These are phyloP conservation scores for Chlamydomonas sp. DNA, from an alignment of 139 green algal species.

Conservation along the genomic window DNA sequence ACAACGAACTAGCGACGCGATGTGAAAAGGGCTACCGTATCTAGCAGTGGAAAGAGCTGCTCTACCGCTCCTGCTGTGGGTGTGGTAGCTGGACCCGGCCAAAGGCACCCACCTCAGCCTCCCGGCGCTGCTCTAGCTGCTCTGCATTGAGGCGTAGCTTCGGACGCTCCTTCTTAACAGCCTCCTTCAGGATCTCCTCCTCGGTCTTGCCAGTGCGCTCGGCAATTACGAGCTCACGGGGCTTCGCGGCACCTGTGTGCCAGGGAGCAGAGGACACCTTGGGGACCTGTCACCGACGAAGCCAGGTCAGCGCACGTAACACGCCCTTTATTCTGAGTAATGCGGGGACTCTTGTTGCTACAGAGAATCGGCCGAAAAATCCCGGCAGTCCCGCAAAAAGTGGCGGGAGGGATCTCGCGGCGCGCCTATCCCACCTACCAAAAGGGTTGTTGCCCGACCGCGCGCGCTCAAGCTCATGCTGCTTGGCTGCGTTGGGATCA, in stretches of 20 bases:
- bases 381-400: background rate
- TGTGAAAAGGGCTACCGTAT: too few species aligned
- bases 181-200: conserved; percentile 79
- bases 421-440: conserved; percentile 28
- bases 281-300: background rate
- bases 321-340: background rate
- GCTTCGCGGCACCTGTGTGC: conserved; percentile 63
- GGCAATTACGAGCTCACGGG: conserved; percentile 74
- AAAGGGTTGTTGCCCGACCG: conserved; percentile 69
- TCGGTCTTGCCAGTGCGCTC: conserved; percentile 71
- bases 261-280: background rate
- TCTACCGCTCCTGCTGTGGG: background rate
- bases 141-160: conserved; percentile 70
- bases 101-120: conserved; percentile 30
- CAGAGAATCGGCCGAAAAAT: background rate
- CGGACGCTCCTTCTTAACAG: conserved; percentile 72
- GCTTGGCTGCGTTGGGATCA: conserved; percentile 54
- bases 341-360: background rate
- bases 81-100: background rate
- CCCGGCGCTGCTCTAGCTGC: conserved; percentile 71
- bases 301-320: background rate
- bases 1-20: too few species aligned
- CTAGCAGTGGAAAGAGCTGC: background rate
- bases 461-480: conserved; percentile 20
- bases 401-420: background rate